Evolutionary conservation across 345 rosid species (phyloP).

Genomic region (Sonneratia alba): DNA sequence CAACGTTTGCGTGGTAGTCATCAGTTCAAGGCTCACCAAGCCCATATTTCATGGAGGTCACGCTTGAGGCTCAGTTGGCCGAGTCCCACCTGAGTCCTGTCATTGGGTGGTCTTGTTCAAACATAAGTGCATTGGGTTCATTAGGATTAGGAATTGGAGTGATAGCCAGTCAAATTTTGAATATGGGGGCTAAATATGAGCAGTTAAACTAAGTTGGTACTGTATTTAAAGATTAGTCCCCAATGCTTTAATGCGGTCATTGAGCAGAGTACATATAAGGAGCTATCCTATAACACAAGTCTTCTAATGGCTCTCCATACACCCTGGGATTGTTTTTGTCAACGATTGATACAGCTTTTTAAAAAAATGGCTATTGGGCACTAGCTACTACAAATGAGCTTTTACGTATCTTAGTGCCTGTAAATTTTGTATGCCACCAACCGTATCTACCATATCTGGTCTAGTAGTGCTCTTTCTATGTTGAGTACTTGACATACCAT

Average conservation of each 20-base stretch:
- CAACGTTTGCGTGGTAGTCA: neutral
- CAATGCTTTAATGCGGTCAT: neutral
- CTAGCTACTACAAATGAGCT: too few relatives aligned
- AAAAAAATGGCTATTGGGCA: too few relatives aligned
- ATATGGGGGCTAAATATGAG: neutral
- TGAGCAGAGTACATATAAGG: neutral
- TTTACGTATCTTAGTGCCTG: neutral
- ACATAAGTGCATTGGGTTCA: neutral
- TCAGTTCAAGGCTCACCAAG: neutral
- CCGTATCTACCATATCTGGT: neutral
- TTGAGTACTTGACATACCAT: neutral
- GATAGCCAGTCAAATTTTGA: neutral
- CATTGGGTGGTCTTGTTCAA: neutral
- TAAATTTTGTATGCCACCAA: neutral
- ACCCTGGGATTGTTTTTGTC: too few relatives aligned
- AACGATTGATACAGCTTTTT: too few relatives aligned
- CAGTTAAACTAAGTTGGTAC: neutral
- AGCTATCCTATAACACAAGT: neutral
- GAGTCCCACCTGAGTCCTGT: neutral
- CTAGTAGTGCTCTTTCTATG: neutral
- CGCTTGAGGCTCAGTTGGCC: neutral
- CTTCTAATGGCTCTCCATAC: neutral
- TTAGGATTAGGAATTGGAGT: neutral
- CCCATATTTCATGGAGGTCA: neutral
- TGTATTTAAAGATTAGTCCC: neutral